A percentile compares a stretch with the other conserved stretches of the same genome.
Evolutionary conservation across 768 basidiomycete genomes (phyloP).

Genomic region (Panaeolus cyanescens): DNA sequence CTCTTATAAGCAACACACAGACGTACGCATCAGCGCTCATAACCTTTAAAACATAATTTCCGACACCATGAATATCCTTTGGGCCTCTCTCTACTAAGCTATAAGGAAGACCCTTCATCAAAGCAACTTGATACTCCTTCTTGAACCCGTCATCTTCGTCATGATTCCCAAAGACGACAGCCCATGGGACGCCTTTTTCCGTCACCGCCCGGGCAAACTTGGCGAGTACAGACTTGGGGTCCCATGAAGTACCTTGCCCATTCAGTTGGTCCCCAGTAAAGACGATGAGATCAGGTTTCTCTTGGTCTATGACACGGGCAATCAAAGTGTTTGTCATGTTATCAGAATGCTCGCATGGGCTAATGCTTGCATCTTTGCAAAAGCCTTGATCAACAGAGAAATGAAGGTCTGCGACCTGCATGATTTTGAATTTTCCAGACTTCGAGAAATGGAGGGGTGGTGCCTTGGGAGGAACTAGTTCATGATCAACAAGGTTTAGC

Average conservation of each 20-base stretch:
- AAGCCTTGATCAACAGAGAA: slow-evolving; percentile 79
- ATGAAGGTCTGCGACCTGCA: slow-evolving; percentile 93
- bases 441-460: slow-evolving; percentile 81
- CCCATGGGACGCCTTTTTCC: slow-evolving; percentile 82
- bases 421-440: slow-evolving; percentile 84
- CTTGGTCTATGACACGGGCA: slow-evolving; percentile 66
- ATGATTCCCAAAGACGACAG: slow-evolving; percentile 93
- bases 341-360: slow-evolving; percentile 66
- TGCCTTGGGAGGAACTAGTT: slow-evolving; percentile 65
- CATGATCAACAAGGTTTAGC: not conserved
- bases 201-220: slow-evolving; percentile 85
- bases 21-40: slow-evolving; percentile 82
- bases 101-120: slow-evolving; percentile 83
- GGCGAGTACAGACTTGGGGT: slow-evolving; percentile 82
- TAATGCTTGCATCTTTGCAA: slow-evolving; percentile 75
- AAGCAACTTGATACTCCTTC: slow-evolving; percentile 64
- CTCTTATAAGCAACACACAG: not conserved
- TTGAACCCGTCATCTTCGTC: slow-evolving; percentile 72
- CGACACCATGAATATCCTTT: slow-evolving; percentile 81
- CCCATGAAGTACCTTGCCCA: slow-evolving; percentile 90
- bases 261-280: slow-evolving; percentile 95
- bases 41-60: slow-evolving; percentile 90
- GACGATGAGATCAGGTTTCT: slow-evolving; percentile 90
- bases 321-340: slow-evolving; percentile 78
- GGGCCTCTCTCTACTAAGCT: slow-evolving; percentile 83